Evolutionary conservation across 2,329 filamentous ascomycete species (phyloP).

Genomic region (Stagonosporopsis cucurbitacearum): DNA sequence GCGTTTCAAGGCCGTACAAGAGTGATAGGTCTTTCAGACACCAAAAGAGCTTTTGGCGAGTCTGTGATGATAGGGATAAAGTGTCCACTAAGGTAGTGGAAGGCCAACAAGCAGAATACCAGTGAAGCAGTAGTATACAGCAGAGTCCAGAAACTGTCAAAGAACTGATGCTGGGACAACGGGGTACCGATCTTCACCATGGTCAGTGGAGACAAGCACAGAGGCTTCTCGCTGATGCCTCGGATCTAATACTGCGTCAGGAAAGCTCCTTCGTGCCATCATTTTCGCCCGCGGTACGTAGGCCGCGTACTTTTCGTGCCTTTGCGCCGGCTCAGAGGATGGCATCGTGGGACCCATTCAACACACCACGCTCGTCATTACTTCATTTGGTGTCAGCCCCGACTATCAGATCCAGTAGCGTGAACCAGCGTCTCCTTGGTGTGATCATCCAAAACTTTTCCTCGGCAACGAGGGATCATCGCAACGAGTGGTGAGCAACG

Average conservation of each 20-base stretch:
- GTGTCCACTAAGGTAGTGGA: conserved; percentile 22
- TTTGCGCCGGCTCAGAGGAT: conserved; percentile 5
- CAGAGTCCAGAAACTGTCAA: conserved; percentile 27
- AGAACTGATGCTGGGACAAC: conserved; percentile 17
- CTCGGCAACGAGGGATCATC: conserved; percentile 25
- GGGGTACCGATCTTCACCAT: conserved; percentile 20
- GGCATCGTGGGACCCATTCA: conserved; percentile 14
- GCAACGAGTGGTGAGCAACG: conserved; percentile 11
- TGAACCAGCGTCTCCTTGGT: conserved; percentile 1
- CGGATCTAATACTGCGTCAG: conserved; percentile 39
- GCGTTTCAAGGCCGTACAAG: neutral
- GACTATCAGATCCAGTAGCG: conserved; percentile 19
- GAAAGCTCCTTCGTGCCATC: conserved; percentile 12
- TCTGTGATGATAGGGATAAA: conserved; percentile 20
- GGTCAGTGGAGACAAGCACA: conserved; percentile 12
- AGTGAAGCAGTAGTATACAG: conserved; percentile 30
- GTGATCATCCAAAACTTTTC: conserved; percentile 23
- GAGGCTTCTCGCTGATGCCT: conserved; percentile 40
- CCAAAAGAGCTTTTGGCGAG: neutral
- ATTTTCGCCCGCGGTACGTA: conserved; percentile 10
- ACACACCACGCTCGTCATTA: conserved; percentile 15
- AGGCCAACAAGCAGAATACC: conserved; percentile 18
- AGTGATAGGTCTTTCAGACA: neutral
- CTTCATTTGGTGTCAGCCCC: conserved; percentile 28
- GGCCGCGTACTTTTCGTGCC: conserved; percentile 16